Conservation (phyloP, 73 alveolate species). For the Paramecium biaurelia region DNA sequence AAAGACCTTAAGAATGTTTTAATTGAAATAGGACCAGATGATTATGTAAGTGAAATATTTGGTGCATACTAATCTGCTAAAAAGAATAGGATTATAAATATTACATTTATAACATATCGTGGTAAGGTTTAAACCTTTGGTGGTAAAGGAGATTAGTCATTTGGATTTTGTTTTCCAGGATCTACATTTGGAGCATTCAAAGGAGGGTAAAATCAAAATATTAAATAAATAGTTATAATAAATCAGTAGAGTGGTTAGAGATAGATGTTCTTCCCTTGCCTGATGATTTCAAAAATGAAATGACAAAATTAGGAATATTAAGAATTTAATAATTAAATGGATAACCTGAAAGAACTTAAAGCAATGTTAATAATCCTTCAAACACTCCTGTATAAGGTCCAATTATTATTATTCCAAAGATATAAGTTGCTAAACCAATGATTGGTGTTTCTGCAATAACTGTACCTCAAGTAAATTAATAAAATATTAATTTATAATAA, state of each 20-base stretch:
- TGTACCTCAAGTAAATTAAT: neutral
- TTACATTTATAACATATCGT: slow-evolving; percentile 25
- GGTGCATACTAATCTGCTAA: neutral
- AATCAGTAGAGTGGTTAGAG: slow-evolving; percentile 34
- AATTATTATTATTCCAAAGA: neutral
- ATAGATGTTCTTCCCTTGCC: slow-evolving; percentile 22
- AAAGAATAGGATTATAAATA: slow-evolving; percentile 10
- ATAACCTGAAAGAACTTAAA: neutral
- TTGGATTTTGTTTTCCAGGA: neutral
- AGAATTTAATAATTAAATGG: neutral
- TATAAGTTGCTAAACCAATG: neutral
- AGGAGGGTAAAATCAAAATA: slow-evolving; percentile 44
- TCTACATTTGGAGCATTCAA: slow-evolving; percentile 20
- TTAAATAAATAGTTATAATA: neutral
- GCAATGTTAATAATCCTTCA: neutral
- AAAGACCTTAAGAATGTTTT: neutral
- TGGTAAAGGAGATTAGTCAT: neutral
- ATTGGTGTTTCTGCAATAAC: neutral
- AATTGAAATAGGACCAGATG: slow-evolving; percentile 49
- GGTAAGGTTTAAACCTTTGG: slow-evolving; percentile 32
- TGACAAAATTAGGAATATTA: slow-evolving; percentile 6
- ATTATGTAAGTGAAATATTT: slow-evolving; percentile 28
- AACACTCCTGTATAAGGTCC: neutral
- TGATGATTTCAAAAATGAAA: neutral
- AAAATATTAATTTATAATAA: neutral